Base-by-base conservation (phyloP, 1,139 yeast genomes). In the Ashbya aceris region DNA sequence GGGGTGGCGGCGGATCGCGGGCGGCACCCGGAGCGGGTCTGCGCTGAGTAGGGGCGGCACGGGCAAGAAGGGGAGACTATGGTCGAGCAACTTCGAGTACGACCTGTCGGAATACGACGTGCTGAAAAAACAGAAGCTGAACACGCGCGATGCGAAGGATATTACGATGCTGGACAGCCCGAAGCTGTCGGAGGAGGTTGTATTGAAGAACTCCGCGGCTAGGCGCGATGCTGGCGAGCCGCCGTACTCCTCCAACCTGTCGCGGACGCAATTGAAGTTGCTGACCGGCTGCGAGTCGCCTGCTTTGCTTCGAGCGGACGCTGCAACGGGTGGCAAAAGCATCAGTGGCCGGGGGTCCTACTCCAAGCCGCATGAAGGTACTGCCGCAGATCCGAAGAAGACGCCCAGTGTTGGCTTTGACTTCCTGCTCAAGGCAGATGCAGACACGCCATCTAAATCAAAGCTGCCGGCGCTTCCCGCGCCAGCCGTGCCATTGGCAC, bases 61-160 rank as follows among this genome's bases (percentile, higher is more conserved):
- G 12, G 30, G 30, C 9, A 36, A 36, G 17, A 36, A 36, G 23
- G 58, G 60, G 6, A 53, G 54, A 4, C 47, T 44, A 27, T 58
- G 63, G 63, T 50, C 58, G 2, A 60, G 50, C 2, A 48, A 54
- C 33, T 53, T 58, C 32, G 58, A 56, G 39, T 59, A 53, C 36
- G 57, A 53, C 36, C 43, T 53, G 8, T 45, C 57, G 8, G 57
- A 52, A 30, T 51, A 51, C 34, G 53, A 52, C 31, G 37, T 40
- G 8, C 32, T 41, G 34, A 48, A 45, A 30, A 48, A 45, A 33
- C 46, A 43, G 17, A 44, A 42, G 32, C 29, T 12, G 35, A 40
- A 11, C 34, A 29, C 11, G 29, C 29, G 20, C 30, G 26, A 49
- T 36, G 47, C 29, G 33, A 13, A 10, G 13, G 27, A 27, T 8